Percentiles rank a stretch among this genome's conserved stretches.
These are phyloP conservation scores for Sporothrix dimorphospora DNA, from an alignment of 2,329 filamentous ascomycete species.

Conservation along the genomic window DNA sequence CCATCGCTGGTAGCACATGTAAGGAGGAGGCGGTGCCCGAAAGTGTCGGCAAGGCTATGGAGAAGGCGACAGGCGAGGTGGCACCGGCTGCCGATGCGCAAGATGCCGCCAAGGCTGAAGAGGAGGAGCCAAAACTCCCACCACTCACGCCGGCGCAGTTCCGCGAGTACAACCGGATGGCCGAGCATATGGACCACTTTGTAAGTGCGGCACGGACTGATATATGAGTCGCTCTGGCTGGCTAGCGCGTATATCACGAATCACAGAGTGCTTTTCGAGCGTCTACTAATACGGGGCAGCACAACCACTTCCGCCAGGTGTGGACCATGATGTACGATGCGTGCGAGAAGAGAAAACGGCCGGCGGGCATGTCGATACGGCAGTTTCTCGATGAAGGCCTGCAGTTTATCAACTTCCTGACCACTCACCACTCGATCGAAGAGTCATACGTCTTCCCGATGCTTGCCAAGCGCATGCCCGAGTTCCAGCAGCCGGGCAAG, in stretches of 20 bases:
- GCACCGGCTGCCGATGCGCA: not conserved
- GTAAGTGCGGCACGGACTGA: conserved; percentile 48
- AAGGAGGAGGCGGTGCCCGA: not conserved
- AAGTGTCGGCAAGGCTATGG: not conserved
- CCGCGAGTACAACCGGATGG: conserved; percentile 69
- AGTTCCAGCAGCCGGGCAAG: conserved; percentile 59
- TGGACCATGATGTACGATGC: conserved; percentile 75
- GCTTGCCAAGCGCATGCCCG: conserved; percentile 76
- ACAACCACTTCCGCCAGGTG: conserved; percentile 73
- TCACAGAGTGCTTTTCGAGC: not conserved
- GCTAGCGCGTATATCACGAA: too few species aligned
- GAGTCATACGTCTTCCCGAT: conserved; percentile 80
- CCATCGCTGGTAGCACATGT: not conserved
- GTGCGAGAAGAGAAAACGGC: conserved; percentile 61
- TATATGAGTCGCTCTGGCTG: not conserved
- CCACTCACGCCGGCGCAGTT: conserved; percentile 70
- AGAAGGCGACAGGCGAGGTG: not conserved
- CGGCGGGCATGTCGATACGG: conserved; percentile 65
- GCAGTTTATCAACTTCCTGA: conserved; percentile 72
- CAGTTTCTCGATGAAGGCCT: conserved; percentile 70
- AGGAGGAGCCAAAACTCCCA: conserved; percentile 47
- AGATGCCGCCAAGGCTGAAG: not conserved
- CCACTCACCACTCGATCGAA: conserved; percentile 80
- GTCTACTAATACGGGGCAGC: conserved; percentile 49
- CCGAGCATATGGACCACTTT: conserved; percentile 75